phyloP scores from a whole-genome alignment of 2,329 filamentous ascomycete genomes.

The Fusarium liriodendri region DNA sequence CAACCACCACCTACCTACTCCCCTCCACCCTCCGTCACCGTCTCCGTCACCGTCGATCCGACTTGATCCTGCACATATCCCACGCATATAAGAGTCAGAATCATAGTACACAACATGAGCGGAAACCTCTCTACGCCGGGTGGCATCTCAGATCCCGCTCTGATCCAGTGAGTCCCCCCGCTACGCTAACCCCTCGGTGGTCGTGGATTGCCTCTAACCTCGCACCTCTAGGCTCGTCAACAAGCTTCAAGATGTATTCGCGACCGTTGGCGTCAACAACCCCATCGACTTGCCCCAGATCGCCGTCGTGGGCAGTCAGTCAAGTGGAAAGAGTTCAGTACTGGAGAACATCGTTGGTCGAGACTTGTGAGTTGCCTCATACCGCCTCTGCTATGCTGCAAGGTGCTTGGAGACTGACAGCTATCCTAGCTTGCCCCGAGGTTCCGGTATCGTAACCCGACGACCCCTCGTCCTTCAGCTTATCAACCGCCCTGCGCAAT shows the following conservation, averaged over 20 bases:
- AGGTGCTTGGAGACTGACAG: conserved; percentile 19
- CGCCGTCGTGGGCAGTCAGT: conserved; percentile 97
- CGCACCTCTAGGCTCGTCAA: conserved; percentile 79
- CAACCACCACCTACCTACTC: conserved; percentile 20
- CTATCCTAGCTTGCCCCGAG: conserved; percentile 83
- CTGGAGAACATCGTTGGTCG: conserved; percentile 98
- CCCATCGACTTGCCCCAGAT: conserved; percentile 99
- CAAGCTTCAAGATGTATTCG: conserved; percentile 99
- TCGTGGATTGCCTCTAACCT: conserved; percentile 35
- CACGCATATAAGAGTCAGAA: conserved; percentile 20
- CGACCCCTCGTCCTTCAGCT: conserved; percentile 96
- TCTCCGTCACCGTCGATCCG: conserved; percentile 21
- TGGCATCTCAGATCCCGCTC: conserved; percentile 74
- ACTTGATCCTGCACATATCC: conserved; percentile 19
- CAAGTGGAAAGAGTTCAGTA: conserved; percentile 98
- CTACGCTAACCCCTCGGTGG: conserved; percentile 19
- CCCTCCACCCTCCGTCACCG: conserved; percentile 18
- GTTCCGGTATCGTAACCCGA: conserved; percentile 96
- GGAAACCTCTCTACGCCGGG: conserved; percentile 58
- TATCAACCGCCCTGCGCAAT: conserved; percentile 85
- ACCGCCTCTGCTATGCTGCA: conserved; percentile 19
- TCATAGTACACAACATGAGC: conserved; percentile 46
- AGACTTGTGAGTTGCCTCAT: conserved; percentile 82
- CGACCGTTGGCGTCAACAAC: conserved; percentile 98
- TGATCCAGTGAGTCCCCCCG: conserved; percentile 66